Conservation (phyloP, 2,329 filamentous ascomycete species). For the Fusarium caatingaense region DNA sequence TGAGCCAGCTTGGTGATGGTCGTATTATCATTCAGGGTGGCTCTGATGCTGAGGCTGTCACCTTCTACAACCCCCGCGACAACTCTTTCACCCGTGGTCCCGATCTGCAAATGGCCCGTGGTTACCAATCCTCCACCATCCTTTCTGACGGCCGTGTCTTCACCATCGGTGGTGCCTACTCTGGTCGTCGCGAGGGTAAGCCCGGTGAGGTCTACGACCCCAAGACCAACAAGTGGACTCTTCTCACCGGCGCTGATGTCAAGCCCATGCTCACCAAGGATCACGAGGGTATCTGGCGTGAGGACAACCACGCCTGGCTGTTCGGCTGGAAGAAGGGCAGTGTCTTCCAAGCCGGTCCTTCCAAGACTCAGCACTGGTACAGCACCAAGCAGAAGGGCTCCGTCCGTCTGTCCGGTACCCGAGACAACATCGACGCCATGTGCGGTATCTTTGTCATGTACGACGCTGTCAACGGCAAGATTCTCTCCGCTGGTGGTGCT, state of each 20-base stretch:
- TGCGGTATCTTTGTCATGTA: slow-evolving; percentile 66
- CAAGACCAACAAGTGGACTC: slow-evolving; percentile 58
- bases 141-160: slow-evolving; percentile 66
- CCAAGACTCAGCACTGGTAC: slow-evolving; percentile 68
- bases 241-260: slow-evolving; percentile 56
- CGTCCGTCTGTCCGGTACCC: slow-evolving; percentile 12
- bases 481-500: slow-evolving; percentile 62
- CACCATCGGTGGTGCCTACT: slow-evolving; percentile 66
- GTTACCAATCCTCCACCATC: slow-evolving; percentile 64
- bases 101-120: slow-evolving; percentile 60
- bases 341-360: slow-evolving; percentile 67
- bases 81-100: slow-evolving; percentile 54
- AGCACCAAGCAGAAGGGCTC: slow-evolving; percentile 56
- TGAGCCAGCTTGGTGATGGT: slow-evolving; percentile 60
- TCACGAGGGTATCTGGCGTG: slow-evolving; percentile 62
- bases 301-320: slow-evolving; percentile 51
- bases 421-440: slow-evolving; percentile 61
- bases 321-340: slow-evolving; percentile 59
- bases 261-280: slow-evolving; percentile 62
- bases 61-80: slow-evolving; percentile 57
- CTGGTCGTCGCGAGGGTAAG: slow-evolving; percentile 61
- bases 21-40: slow-evolving; percentile 65
- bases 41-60: slow-evolving; percentile 60
- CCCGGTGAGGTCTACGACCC: slow-evolving; percentile 67
- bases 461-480: slow-evolving; percentile 67